Conservation (phyloP, 345 rosid species). For the Salix arbutifolia region DNA sequence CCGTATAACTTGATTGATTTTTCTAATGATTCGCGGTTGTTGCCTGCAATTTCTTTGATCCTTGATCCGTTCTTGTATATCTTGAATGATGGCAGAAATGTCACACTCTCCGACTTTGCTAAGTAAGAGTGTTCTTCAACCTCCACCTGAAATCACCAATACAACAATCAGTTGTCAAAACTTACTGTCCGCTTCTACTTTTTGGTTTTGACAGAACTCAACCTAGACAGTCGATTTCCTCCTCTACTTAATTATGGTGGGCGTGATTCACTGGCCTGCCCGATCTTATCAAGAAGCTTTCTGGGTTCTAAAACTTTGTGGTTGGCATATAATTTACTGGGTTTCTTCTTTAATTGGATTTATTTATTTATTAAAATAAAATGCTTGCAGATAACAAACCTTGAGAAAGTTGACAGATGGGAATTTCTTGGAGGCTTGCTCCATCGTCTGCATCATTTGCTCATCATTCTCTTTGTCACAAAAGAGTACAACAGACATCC, state of each 20-base stretch:
- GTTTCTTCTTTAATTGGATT: background rate
- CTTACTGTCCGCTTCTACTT: background rate
- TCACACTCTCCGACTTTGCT: conserved; percentile 41
- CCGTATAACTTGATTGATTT: conserved; percentile 39
- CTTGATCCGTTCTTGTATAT: conserved; percentile 49
- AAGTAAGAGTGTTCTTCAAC: conserved; percentile 44
- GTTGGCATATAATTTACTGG: background rate
- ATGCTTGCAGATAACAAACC: conserved; percentile 19
- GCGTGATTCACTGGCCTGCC: background rate
- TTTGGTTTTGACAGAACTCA: too few relatives aligned
- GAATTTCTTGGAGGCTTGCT: conserved; percentile 48
- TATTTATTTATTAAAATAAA: background rate
- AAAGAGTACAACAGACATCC: conserved; percentile 46
- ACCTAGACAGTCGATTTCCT: background rate
- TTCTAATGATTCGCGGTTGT: conserved; percentile 32
- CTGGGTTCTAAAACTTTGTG: background rate
- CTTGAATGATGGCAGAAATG: conserved; percentile 41
- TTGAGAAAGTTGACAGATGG: conserved; percentile 55
- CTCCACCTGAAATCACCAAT: conserved; percentile 34
- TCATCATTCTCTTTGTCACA: conserved; percentile 32
- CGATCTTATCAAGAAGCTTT: background rate
- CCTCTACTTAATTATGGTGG: background rate
- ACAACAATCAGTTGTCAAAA: background rate
- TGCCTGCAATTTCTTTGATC: conserved; percentile 42
- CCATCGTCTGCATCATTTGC: conserved; percentile 38